These are phyloP conservation scores for Lantana camara DNA, from an alignment of 257 asterid genomes.

Conservation along the genomic window DNA sequence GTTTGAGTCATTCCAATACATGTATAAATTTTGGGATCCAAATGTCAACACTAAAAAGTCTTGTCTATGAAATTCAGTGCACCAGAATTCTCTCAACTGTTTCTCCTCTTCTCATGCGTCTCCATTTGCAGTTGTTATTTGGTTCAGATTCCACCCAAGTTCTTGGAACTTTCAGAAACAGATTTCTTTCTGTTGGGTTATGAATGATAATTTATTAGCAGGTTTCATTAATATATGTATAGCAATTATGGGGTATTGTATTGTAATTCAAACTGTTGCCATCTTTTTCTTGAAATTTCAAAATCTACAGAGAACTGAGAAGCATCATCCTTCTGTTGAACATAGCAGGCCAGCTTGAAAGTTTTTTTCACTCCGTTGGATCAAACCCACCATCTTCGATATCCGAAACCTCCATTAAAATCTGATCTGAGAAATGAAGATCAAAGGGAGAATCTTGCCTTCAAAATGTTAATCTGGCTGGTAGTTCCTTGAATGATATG, in stretches of 20 bases:
- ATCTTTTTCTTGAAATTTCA: not conserved
- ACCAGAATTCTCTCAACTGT: not conserved
- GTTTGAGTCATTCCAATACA: not conserved
- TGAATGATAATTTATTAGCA: not conserved
- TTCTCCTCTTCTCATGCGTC: conserved; percentile 1
- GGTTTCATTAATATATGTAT: not conserved
- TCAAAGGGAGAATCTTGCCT: not conserved
- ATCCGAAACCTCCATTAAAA: too few species aligned
- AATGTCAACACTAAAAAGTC: too few species aligned
- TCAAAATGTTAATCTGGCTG: not conserved
- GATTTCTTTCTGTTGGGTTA: not conserved
- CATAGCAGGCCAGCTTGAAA: not conserved
- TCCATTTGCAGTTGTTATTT: too few species aligned
- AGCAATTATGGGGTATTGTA: not conserved
- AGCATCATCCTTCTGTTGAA: not conserved
- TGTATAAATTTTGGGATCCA: not conserved
- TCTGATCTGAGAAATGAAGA: not conserved
- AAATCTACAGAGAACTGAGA: not conserved
- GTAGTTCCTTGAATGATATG: not conserved
- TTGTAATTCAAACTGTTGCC: not conserved
- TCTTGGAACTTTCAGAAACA: not conserved
- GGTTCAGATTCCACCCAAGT: not conserved
- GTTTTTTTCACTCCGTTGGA: too few species aligned
- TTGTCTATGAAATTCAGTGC: not conserved
- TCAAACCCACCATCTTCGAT: too few species aligned